Base-by-base conservation (phyloP, 192 early-diverging fungal genomes). In the Entomortierella chlamydospora region DNA sequence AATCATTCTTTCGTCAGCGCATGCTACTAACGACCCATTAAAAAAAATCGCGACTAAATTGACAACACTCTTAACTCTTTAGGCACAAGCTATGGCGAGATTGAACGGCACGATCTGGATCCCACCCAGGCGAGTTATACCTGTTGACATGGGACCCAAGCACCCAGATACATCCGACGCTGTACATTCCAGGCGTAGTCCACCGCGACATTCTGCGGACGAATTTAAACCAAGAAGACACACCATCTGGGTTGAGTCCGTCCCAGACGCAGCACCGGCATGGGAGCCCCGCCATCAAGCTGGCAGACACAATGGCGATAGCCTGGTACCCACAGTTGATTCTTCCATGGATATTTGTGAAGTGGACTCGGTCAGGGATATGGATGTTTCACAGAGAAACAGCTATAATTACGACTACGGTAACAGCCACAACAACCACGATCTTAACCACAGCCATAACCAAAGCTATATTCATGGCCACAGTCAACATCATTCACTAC, bases 81-180 rank as follows among this genome's bases (percentile, higher is more conserved):
- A 78, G 73, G 73, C 66, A 20, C 73, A 78, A 34, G 73, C 73
- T 18, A 52, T 64, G 61, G 73, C 73, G 12, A 55, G 67, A 28
- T 23, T 78, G 55, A 62, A 68, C n/a, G 66, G 66, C 1, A 59
- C 61, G 37, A 69, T 64, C 34, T 78, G 73, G 73, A 70, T 78
- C 26, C 73, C 73, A 26, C 67, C 73, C 7, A 62, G 28, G 17
- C 58, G 47, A 18, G n/a, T 55, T 28, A 50, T 67, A 0, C 41
- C 52, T 31, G 25, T n/a, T 7, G 64, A 67, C 29, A 33, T n/a
- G 4, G 20, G 15, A 2, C 42, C 63, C 42, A 53, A 64, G 17
- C 58, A 54, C 17, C 29, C 34, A 25, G 5, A 28, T 47, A 20
- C n/a, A 25, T 10, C 28, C 2, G 61, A 72, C 20, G 22, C 37